These are phyloP conservation scores for Fomes fomentarius DNA, from an alignment of 1,284 basidiomycete genomes.

Conservation along the genomic window DNA sequence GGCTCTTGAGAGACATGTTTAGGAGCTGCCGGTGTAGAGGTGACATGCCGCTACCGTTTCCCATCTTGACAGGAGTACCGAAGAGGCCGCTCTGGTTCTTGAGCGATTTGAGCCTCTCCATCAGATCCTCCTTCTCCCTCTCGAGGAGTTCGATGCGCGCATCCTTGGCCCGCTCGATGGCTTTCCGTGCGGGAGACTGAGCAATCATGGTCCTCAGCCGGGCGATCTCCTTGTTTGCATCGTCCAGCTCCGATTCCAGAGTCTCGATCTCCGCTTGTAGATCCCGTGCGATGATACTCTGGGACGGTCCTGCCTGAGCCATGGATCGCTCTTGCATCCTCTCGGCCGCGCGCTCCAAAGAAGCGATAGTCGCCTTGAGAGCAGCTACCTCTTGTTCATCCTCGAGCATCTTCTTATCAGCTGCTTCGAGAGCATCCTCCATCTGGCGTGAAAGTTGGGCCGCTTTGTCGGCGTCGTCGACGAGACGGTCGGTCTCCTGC, in stretches of 20 bases:
- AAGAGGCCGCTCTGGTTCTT: conserved; percentile 46
- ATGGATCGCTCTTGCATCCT: conserved; percentile 43
- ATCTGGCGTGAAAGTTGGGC: conserved; percentile 62
- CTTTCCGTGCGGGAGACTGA: conserved; percentile 76
- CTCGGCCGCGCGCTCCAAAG: conserved; percentile 63
- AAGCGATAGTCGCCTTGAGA: conserved; percentile 53
- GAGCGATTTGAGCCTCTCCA: conserved; percentile 66
- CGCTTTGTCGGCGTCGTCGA: conserved; percentile 54
- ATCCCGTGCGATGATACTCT: conserved; percentile 38
- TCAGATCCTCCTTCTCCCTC: conserved; percentile 72
- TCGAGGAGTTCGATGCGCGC: conserved; percentile 74
- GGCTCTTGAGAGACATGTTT: conserved; percentile 64
- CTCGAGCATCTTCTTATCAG: conserved; percentile 63
- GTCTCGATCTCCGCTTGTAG: conserved; percentile 56
- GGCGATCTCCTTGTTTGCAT: conserved; percentile 81
- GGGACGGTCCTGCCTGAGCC: conserved; percentile 38
- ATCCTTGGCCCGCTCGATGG: conserved; percentile 75
- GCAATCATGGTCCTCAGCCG: conserved; percentile 68
- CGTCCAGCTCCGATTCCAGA: conserved; percentile 79
- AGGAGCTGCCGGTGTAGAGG: conserved; percentile 74
- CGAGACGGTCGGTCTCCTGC: conserved; percentile 52
- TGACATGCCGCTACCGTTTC: conserved; percentile 62
- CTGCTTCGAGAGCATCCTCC: conserved; percentile 73
- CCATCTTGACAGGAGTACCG: conserved; percentile 55
- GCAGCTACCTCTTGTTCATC: conserved; percentile 60